Percentiles rank a stretch among this genome's conserved stretches.
Evolutionary conservation across 2,329 filamentous ascomycete species (phyloP).

Genomic region (Huntiella moniliformis): DNA sequence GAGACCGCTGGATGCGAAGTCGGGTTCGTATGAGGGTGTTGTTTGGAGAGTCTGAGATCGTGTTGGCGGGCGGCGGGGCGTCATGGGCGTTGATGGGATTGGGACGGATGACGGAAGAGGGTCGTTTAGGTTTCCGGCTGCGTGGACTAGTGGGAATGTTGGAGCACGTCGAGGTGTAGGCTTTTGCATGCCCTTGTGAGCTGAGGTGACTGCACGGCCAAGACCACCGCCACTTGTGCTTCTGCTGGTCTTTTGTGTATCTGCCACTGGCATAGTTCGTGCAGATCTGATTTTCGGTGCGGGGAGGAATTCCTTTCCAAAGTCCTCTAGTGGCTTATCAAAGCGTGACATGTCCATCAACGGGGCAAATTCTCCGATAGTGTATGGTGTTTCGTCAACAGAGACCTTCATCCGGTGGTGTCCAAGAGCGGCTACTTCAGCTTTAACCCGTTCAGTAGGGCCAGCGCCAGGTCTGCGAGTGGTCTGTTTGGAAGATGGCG

Average conservation of each 20-base stretch:
- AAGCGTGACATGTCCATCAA: slow-evolving; percentile 44
- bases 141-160: slow-evolving; percentile 7
- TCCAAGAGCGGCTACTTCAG: slow-evolving; percentile 12
- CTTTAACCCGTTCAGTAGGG: not conserved
- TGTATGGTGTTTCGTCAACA: slow-evolving; percentile 35
- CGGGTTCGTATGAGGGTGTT: slow-evolving; percentile 16
- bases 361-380: slow-evolving; percentile 49
- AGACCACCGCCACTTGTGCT: no score
- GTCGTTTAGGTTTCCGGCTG: slow-evolving; percentile 4
- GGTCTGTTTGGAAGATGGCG: slow-evolving; percentile 8
- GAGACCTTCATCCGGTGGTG: slow-evolving; percentile 23
- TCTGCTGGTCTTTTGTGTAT: no score
- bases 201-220: no score
- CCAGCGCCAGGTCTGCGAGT: not conserved
- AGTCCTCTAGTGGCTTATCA: slow-evolving; percentile 31
- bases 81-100: not conserved
- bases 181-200: no score
- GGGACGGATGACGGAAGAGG: not conserved
- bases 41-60: slow-evolving; percentile 1
- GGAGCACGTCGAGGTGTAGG: not conserved
- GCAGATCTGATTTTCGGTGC: not conserved
- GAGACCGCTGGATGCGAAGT: slow-evolving; percentile 33
- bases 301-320: slow-evolving; percentile 25
- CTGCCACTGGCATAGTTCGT: not conserved
- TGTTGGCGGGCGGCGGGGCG: slow-evolving; percentile 1